phyloP scores from a whole-genome alignment of 2,329 filamentous ascomycete species.

The Talaromyces sp. region DNA sequence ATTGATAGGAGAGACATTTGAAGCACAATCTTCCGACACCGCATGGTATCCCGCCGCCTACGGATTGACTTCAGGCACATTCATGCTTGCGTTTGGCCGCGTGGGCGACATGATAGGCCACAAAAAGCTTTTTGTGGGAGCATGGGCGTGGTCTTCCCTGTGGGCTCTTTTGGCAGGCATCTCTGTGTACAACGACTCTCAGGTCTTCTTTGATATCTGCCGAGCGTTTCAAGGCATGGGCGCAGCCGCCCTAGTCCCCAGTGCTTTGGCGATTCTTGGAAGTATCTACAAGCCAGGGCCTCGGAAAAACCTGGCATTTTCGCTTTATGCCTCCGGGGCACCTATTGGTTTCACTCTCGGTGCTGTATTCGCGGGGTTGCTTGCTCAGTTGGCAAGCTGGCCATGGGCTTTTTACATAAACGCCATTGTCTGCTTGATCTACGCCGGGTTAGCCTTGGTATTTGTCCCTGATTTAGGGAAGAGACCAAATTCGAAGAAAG shows the following conservation, averaged over 20 bases:
- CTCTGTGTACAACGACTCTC: conserved; percentile 62
- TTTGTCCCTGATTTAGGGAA: not conserved
- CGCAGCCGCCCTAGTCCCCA: conserved; percentile 66
- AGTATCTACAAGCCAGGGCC: conserved; percentile 63
- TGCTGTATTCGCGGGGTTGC: not conserved
- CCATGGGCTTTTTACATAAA: not conserved
- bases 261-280: conserved; percentile 63
- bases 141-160: conserved; percentile 53
- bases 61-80: not conserved
- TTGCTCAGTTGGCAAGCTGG: not conserved
- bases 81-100: not conserved
- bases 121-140: conserved; percentile 12
- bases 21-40: not conserved
- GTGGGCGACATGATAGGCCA: not conserved
- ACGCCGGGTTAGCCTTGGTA: not conserved
- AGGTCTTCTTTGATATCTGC: conserved; percentile 55
- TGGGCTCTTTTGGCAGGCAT: conserved; percentile 71
- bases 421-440: not conserved
- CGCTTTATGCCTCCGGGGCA: not conserved
- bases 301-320: conserved; percentile 59
- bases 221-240: conserved; percentile 72
- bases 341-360: not conserved
- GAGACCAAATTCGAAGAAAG: not conserved
- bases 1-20: not conserved
- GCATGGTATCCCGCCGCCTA: not conserved